These are phyloP conservation scores for Leccinum pellstonianum DNA, from an alignment of 768 basidiomycete genomes.

Conservation along the genomic window DNA sequence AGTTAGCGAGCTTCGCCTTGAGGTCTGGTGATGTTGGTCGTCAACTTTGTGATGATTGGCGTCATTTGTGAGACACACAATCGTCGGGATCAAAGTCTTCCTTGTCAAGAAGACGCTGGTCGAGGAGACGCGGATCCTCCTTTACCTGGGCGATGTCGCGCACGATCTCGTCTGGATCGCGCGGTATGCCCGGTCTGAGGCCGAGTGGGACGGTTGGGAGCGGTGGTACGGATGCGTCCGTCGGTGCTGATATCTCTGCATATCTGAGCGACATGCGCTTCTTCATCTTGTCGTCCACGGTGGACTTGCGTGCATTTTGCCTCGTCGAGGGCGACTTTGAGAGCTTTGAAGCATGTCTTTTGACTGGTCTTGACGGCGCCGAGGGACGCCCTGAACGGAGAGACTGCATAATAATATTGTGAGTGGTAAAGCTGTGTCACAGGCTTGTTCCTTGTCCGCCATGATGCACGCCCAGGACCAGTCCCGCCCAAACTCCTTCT, in stretches of 20 bases:
- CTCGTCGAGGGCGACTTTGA: conserved; percentile 28
- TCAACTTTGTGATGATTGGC: neutral
- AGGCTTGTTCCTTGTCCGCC: conserved; percentile 17
- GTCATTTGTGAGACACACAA: conserved; percentile 53
- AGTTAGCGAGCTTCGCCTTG: conserved; percentile 86
- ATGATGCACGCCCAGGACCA: conserved; percentile 34
- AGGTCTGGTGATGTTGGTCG: conserved; percentile 46
- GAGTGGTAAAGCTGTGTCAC: conserved; percentile 15
- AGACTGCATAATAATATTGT: conserved; percentile 47
- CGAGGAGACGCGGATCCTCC: conserved; percentile 61
- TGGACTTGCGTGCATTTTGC: conserved; percentile 46
- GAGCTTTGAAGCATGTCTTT: conserved; percentile 33
- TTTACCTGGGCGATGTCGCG: conserved; percentile 35
- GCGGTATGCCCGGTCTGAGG: conserved; percentile 35
- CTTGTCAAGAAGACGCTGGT: conserved; percentile 63
- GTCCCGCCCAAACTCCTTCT: conserved; percentile 38
- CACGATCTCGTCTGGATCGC: conserved; percentile 50
- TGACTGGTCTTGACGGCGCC: conserved; percentile 36
- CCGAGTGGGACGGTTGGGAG: conserved; percentile 56
- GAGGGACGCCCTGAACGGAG: conserved; percentile 51
- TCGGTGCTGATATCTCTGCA: conserved; percentile 79
- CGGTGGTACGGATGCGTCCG: conserved; percentile 52
- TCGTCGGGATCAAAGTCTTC: conserved; percentile 86
- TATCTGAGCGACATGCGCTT: conserved; percentile 95
- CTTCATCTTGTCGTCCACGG: conserved; percentile 88